Base-by-base conservation (phyloP, 169 alveolate genomes). In the Toxoplasma gondii region DNA sequence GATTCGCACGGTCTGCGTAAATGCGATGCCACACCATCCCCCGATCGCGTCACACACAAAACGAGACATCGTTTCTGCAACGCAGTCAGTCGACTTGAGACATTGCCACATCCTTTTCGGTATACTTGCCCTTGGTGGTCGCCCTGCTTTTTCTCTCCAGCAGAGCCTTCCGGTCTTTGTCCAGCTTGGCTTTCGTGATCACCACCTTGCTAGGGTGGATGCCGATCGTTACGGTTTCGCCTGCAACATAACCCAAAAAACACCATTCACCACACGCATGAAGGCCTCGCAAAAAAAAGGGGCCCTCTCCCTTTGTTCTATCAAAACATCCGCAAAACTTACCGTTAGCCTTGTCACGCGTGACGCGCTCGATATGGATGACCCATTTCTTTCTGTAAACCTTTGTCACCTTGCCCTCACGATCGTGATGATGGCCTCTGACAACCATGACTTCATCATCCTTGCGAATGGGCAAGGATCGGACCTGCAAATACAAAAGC, bases 371-470 rank as follows among this genome's bases (percentile, higher is more conserved):
- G 93, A 99, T 98, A 96, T 98, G 98, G 96, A 99, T 98, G 96
- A 97, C 97, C 98, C 98, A 99, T 98, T 98, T 99, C 98, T 98
- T 99, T 96, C 99, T 98, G 98, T 98, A 98, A 92, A 99, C 99
- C 95, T 98, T 97, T 86, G 98, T 98, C 92, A 99, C 99, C 96
- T 98, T 99, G 92, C 99, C 99, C 96, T 98, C 99, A 87, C 99
- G 98, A 93, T 98, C 99, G 96, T 99, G 99, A 95, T 93, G 96
- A 95, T 97, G 97, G 41, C 99, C 99, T 92, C 99, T 97, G 88
- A 98, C 99, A 93, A 99, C 98, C 98, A 98, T 98, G 91, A 99
- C 99, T 94, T 98, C 99, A 95, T 99, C 99, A 91, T 99, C 99
- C 97, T 98, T 99, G 95, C 99, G 98, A 91, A 99, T 98, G 92